Conservation (phyloP, 2,329 filamentous ascomycete genomes). For the Parafenestella ontariensis region DNA sequence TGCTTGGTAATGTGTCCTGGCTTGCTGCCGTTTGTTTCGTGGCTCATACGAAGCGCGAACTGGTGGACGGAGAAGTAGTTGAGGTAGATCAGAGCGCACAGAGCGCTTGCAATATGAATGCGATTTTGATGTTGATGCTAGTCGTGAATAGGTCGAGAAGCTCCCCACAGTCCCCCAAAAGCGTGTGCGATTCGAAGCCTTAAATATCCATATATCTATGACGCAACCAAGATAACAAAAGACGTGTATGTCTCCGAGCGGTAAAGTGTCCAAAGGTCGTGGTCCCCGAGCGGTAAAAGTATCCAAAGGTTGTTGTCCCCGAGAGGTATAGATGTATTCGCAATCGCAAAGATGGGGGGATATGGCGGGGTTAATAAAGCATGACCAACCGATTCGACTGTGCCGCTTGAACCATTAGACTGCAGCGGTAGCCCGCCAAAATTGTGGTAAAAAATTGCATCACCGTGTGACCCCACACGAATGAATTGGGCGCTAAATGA, state of each 20-base stretch:
- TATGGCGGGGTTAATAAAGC: conserved; percentile 20
- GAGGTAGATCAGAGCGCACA: conserved; percentile 5
- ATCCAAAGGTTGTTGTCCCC: conserved; percentile 11
- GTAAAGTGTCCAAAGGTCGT: conserved; percentile 7
- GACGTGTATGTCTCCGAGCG: conserved; percentile 9
- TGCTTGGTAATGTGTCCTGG: conserved; percentile 49
- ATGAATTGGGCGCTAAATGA: background rate
- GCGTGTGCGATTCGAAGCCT: background rate
- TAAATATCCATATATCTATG: conserved; percentile 10
- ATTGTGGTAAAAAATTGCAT: background rate
- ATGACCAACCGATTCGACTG: conserved; percentile 16
- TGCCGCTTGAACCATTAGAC: conserved; percentile 8
- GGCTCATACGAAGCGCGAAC: conserved; percentile 36
- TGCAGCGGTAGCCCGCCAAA: conserved; percentile 2
- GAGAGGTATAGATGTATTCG: conserved; percentile 14
- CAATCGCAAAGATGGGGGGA: conserved; percentile 4
- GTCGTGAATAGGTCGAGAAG: background rate
- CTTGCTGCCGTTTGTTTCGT: conserved; percentile 53
- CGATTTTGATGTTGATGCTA: background rate
- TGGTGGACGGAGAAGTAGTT: background rate
- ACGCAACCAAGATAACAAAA: conserved; percentile 4
- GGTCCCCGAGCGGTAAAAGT: conserved; percentile 11
- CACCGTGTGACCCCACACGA: background rate
- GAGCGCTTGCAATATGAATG: background rate
- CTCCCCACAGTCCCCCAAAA: background rate